phyloP scores from a whole-genome alignment of 2,329 filamentous ascomycete species.

The Cladosporium sp. region DNA sequence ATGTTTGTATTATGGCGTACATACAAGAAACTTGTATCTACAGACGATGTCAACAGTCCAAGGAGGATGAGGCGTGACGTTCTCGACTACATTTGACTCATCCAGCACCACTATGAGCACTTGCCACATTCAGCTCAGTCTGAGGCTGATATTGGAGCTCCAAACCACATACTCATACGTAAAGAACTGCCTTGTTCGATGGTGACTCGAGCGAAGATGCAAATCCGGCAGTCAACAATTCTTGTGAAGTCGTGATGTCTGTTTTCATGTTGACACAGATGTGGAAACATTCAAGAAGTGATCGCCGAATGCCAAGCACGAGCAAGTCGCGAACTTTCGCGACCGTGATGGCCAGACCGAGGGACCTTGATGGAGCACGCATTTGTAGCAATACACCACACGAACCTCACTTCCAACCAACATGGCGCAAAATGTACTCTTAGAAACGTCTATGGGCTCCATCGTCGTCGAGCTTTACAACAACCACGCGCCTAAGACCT shows the following conservation, averaged over 20 bases:
- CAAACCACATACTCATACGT: background rate
- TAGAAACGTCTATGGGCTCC: conserved; percentile 85
- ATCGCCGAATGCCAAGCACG: background rate
- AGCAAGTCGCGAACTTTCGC: conserved; percentile 7
- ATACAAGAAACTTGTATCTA: background rate
- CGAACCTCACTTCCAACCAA: background rate
- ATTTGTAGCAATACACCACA: background rate
- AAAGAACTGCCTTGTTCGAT: background rate
- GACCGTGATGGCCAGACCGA: conserved; percentile 9
- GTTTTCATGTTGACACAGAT: background rate
- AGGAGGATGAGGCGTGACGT: background rate
- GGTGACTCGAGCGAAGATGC: background rate
- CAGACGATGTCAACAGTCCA: background rate
- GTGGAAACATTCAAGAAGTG: background rate
- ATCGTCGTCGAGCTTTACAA: conserved; percentile 90
- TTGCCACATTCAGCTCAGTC: background rate
- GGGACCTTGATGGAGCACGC: background rate
- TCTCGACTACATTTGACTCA: background rate
- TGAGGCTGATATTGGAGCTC: background rate
- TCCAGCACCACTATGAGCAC: background rate
- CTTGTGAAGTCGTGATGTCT: background rate
- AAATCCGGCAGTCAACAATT: background rate
- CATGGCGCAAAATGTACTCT: conserved; percentile 76
- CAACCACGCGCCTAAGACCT: conserved; percentile 71
- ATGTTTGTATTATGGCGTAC: too few relatives aligned